Percentiles rank a stretch among this genome's conserved stretches.
phyloP scores from a whole-genome alignment of 257 asterid species.

The Asclepias syriaca region DNA sequence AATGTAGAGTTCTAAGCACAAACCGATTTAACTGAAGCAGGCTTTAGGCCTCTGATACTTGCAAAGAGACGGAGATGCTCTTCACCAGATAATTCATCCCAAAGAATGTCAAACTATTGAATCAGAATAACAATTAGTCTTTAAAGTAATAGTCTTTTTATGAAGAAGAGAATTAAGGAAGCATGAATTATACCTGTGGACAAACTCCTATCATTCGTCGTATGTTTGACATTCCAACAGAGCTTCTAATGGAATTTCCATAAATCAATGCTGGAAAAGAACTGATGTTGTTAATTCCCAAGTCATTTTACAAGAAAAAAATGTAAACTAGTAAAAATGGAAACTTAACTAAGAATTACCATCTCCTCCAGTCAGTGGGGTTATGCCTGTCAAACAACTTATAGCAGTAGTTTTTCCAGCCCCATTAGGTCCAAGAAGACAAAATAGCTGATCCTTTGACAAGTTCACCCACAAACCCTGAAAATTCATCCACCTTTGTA shows the following conservation, averaged over 20 bases:
- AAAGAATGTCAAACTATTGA: slow-evolving; percentile 78
- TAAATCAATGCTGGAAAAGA: slow-evolving; percentile 64
- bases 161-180: slow-evolving; percentile 16
- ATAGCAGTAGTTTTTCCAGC: slow-evolving; percentile 96
- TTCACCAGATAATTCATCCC: slow-evolving; percentile 87
- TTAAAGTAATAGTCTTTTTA: not conserved
- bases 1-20: slow-evolving; percentile 7
- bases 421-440: slow-evolving; percentile 98
- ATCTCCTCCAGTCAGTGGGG: slow-evolving; percentile 89
- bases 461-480: slow-evolving; percentile 95
- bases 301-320: not conserved
- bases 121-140: slow-evolving; percentile 18
- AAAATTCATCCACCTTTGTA: slow-evolving; percentile 10
- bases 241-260: slow-evolving; percentile 76
- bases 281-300: not conserved
- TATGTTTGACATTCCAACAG: slow-evolving; percentile 75
- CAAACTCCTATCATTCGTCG: slow-evolving; percentile 92
- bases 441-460: slow-evolving; percentile 87
- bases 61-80: slow-evolving; percentile 91
- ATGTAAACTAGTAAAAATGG: not conserved
- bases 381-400: slow-evolving; percentile 87
- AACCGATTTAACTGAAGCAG: slow-evolving; percentile 55
- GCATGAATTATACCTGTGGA: slow-evolving; percentile 63
- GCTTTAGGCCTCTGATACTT: slow-evolving; percentile 71
- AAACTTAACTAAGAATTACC: slow-evolving; percentile 44